Percentiles rank a stretch among this genome's conserved stretches.
Evolutionary conservation across 75 land plant genomes (phyloP).

Genomic region (Pinus taeda): DNA sequence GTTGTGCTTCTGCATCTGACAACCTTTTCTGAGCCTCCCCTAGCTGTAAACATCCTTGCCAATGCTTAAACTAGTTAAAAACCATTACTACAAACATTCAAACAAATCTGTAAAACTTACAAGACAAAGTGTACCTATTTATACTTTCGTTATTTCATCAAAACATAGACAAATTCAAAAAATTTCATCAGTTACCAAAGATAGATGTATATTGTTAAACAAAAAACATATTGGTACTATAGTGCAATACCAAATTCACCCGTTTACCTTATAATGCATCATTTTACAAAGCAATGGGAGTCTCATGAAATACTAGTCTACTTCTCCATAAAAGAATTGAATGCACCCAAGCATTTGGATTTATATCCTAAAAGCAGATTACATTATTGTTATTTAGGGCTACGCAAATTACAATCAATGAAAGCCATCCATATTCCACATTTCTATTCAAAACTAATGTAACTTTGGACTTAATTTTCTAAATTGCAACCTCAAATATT

Average conservation of each 20-base stretch:
- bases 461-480: neutral
- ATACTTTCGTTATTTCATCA: neutral
- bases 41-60: slow-evolving; percentile 3
- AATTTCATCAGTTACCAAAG: neutral
- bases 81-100: neutral
- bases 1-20: neutral
- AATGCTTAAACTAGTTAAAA: neutral
- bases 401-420: neutral
- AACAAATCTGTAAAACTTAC: neutral
- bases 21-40: slow-evolving; percentile 6
- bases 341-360: neutral
- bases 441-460: neutral
- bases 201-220: neutral
- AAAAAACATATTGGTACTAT: neutral
- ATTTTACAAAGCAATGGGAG: neutral
- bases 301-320: neutral
- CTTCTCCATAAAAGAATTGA: neutral
- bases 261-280: neutral
- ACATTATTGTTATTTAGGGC: neutral
- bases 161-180: neutral
- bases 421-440: neutral
- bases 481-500: neutral
- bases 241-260: neutral
- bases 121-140: neutral
- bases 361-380: neutral